Percentiles rank a stretch among this genome's conserved stretches.
Evolutionary conservation across 352 stramenopile species (phyloP).

Genomic region (Globisporangium acanthophoron): DNA sequence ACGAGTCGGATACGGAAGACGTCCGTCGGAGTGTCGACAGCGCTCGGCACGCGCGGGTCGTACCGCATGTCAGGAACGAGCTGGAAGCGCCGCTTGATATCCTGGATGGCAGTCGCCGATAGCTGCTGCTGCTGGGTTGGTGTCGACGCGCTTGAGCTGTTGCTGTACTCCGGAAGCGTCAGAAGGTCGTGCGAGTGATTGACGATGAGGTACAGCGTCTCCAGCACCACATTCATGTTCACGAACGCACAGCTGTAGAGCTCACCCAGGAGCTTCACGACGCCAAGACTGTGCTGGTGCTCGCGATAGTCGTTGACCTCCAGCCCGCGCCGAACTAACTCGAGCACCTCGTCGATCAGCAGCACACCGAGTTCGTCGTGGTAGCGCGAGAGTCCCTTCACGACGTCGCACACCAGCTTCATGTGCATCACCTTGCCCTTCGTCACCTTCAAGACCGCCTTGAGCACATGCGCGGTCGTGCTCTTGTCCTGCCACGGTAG

Average conservation of each 20-base stretch:
- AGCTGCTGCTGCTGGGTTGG: neutral
- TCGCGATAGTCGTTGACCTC: conserved; percentile 89
- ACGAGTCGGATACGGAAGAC: conserved; percentile 93
- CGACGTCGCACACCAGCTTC: conserved; percentile 84
- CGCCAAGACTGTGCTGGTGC: conserved; percentile 91
- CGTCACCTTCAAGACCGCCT: conserved; percentile 91
- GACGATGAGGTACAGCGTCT: conserved; percentile 93
- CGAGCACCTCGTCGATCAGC: conserved; percentile 92
- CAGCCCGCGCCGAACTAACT: conserved; percentile 89
- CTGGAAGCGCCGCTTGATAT: conserved; percentile 57
- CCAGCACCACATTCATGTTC: conserved; percentile 89
- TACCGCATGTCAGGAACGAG: conserved; percentile 76
- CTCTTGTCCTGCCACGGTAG: conserved; percentile 84
- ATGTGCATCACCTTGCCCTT: conserved; percentile 87
- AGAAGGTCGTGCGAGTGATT: conserved; percentile 94
- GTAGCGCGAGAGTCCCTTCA: conserved; percentile 78
- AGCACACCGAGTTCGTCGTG: conserved; percentile 89
- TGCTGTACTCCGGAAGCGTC: conserved; percentile 49
- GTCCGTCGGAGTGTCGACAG: conserved; percentile 88
- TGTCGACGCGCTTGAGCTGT: conserved; percentile 9
- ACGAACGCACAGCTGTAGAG: conserved; percentile 91
- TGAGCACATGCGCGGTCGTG: conserved; percentile 76
- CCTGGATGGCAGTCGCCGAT: conserved; percentile 28
- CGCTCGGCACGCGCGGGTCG: conserved; percentile 84
- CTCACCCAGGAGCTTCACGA: conserved; percentile 92